phyloP scores from a whole-genome alignment of 352 stramenopile species.

The Phytophthora capsici region DNA sequence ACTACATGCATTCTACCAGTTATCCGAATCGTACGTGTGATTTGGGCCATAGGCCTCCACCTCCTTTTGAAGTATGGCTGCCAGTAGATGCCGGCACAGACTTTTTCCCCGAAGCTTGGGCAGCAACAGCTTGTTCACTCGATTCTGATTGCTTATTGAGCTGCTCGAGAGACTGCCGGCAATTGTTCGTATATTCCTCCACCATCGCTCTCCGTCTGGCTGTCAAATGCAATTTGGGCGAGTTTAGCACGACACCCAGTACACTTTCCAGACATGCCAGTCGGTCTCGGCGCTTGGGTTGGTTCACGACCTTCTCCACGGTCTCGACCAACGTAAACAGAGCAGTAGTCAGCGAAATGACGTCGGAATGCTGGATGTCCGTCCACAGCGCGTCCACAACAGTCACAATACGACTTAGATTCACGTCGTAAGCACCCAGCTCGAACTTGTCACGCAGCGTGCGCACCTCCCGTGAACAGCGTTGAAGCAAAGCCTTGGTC shows the following conservation, averaged over 20 bases:
- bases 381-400: constrained; percentile 53
- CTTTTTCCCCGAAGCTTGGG: neutral
- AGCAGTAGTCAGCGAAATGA: constrained; percentile 37
- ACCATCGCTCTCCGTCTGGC: constrained; percentile 37
- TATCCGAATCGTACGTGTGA: constrained; percentile 52
- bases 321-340: constrained; percentile 55
- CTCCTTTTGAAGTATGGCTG: constrained; percentile 1
- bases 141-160: constrained; percentile 24
- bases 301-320: constrained; percentile 45
- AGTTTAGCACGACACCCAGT: constrained; percentile 40
- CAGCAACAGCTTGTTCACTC: neutral
- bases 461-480: constrained; percentile 39
- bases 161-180: constrained; percentile 45
- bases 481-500: constrained; percentile 34
- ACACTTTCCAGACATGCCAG: constrained; percentile 59
- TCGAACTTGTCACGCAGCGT: constrained; percentile 50
- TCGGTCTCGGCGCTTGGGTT: constrained; percentile 47
- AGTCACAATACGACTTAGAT: constrained; percentile 52
- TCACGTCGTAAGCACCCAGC: constrained; percentile 45
- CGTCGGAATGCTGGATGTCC: constrained; percentile 41
- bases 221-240: constrained; percentile 37
- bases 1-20: no score
- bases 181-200: constrained; percentile 56
- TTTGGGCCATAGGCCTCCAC: constrained; percentile 10
- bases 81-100: neutral